Base-by-base conservation (phyloP, 148 eudicot species). In the Rhododendron vialii region DNA sequence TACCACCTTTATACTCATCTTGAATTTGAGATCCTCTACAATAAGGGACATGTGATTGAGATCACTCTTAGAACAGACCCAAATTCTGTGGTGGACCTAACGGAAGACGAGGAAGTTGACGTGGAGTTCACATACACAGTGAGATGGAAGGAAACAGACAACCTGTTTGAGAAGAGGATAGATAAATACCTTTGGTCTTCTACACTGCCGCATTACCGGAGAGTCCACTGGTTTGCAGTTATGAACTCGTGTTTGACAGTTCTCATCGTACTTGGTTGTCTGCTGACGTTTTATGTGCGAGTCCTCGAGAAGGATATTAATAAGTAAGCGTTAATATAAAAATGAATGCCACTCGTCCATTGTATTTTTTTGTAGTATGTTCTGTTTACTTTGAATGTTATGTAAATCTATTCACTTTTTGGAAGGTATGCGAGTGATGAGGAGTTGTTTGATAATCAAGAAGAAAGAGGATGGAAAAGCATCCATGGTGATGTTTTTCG, bases 381-480 rank as follows among this genome's bases (percentile, higher is more conserved):
- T 61, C 30, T 8, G 10, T 59, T 30, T 78, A 4, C 7, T 78
- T 85, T 3, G n/a, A 24, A 26, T 84, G 7, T 20, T 74, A 12
- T 61, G 26, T 82, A 20, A 35, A 57, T 7, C 18, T 50, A 2
- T 18, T 48, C 51, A 61, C 50, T 45, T 81, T 18, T 76, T 11
- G 81, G 65, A 86, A 88, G 90, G 84, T 88, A 78, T 79, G 82
- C 76, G 1, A 13, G 79, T 36, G 84, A 83, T n/a, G 86, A 82
- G 83, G 85, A 78, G 55, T n/a, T 51, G 30, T 20, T 50, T 77
- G 87, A 88, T 45, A 85, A 78, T 43, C 87, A 83, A 78, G 90
- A 85, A 38, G 90, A 85, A 50, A 88, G 63, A 5, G 90, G 90
- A 22, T 88, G 90, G 90, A 88, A 88, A 61, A 59, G 69, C 86